Evolutionary conservation across 164 flowering plant genomes (phyloP).

Genomic region (Tinospora cordifolia): DNA sequence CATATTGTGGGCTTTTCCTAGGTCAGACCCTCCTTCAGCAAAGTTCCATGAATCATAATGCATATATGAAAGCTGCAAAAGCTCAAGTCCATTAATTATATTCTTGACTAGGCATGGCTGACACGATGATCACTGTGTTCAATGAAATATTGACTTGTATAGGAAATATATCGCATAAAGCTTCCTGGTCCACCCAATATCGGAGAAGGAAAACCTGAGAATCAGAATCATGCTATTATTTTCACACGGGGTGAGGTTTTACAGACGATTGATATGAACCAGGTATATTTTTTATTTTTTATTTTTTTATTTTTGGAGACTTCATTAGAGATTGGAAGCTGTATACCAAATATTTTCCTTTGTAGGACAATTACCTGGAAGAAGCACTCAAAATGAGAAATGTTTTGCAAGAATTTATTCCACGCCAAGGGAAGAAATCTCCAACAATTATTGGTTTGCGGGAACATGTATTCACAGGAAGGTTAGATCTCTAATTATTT

Average conservation of each 20-base stretch:
- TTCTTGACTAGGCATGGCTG: neutral
- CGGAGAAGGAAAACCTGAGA: constrained; percentile 98
- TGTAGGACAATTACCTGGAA: constrained; percentile 81
- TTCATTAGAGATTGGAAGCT: neutral
- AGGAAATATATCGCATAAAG: constrained; percentile 86
- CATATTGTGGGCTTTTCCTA: neutral
- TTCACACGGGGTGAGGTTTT: constrained; percentile 96
- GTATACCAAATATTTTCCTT: constrained; percentile 11
- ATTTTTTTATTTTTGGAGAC: neutral
- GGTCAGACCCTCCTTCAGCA: neutral
- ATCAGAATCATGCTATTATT: constrained; percentile 88
- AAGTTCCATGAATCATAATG: neutral
- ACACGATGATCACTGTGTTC: neutral
- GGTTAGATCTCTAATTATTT: constrained; percentile 30
- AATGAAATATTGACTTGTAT: constrained; percentile 1
- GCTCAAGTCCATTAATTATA: neutral
- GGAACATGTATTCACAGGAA: constrained; percentile 94
- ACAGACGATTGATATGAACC: constrained; percentile 95
- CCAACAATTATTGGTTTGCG: constrained; percentile 82
- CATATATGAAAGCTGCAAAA: no score
- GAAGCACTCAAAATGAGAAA: constrained; percentile 93
- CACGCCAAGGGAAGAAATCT: constrained; percentile 32
- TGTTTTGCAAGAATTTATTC: constrained; percentile 68
- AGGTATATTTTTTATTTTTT: constrained; percentile 31
- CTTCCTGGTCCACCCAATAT: constrained; percentile 89